phyloP scores from a whole-genome alignment of 768 basidiomycete species.

The Mycena metata region DNA sequence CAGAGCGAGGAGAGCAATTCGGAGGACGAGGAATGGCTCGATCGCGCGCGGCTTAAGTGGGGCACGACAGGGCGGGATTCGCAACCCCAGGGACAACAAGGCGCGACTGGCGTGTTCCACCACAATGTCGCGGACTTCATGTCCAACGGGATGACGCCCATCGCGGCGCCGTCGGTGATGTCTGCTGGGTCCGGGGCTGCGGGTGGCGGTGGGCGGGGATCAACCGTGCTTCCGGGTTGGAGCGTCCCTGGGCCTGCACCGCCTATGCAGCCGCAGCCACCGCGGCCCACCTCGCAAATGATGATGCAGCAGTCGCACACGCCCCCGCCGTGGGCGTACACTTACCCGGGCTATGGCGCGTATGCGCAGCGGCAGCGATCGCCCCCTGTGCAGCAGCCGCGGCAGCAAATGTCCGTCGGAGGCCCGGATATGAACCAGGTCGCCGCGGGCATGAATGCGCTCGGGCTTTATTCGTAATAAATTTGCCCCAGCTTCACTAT shows the following conservation, averaged over 20 bases:
- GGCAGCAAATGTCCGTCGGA: background rate
- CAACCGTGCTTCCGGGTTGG: conserved; percentile 24
- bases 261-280: conserved; percentile 1
- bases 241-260: conserved; percentile 6
- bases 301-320: too few species aligned
- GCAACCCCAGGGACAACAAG: background rate
- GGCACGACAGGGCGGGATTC: background rate
- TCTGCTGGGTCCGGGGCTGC: conserved; percentile 3
- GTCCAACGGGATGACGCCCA: conserved; percentile 22
- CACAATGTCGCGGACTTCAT: conserved; percentile 34
- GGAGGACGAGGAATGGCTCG: conserved; percentile 31
- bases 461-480: conserved; percentile 16
- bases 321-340: background rate
- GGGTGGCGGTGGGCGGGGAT: background rate
- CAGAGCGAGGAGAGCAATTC: conserved; percentile 16
- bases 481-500: too few species aligned
- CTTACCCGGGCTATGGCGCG: background rate
- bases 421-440: conserved; percentile 18
- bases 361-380: background rate
- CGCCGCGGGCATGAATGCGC: conserved; percentile 28
- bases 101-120: conserved; percentile 8
- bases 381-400: background rate
- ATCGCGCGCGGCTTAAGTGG: conserved; percentile 26
- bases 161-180: conserved; percentile 12
- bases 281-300: background rate